Evolutionary conservation across 495 filamentous ascomycete genomes (phyloP).

Genomic region (Xylaria intraflava): DNA sequence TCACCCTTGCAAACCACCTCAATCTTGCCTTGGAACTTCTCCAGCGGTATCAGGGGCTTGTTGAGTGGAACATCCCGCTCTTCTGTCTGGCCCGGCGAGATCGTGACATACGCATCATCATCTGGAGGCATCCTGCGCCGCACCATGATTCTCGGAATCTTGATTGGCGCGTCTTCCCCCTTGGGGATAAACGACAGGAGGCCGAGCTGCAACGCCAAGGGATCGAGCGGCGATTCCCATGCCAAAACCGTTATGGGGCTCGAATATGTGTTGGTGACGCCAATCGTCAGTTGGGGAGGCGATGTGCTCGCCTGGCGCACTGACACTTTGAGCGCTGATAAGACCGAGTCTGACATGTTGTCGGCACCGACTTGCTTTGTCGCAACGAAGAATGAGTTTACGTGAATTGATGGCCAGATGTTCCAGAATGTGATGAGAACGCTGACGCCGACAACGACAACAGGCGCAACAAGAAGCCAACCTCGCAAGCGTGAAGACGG

Average conservation of each 20-base stretch:
- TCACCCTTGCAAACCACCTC: slow-evolving; percentile 23
- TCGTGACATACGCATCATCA: slow-evolving; percentile 36
- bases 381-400: not conserved
- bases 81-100: slow-evolving; percentile 26
- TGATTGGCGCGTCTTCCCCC: slow-evolving; percentile 24
- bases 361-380: not conserved
- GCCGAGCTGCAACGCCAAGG: slow-evolving; percentile 38
- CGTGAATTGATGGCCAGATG: not conserved
- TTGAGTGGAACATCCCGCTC: slow-evolving; percentile 22
- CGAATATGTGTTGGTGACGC: slow-evolving; percentile 37
- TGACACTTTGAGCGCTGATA: slow-evolving; percentile 23
- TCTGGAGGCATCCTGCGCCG: slow-evolving; percentile 40
- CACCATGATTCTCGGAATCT: slow-evolving; percentile 38
- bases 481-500: slow-evolving; percentile 2
- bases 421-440: not conserved
- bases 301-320: slow-evolving; percentile 20
- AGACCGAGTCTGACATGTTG: slow-evolving; percentile 14
- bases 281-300: slow-evolving; percentile 23
- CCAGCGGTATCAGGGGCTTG: slow-evolving; percentile 20
- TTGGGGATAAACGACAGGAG: slow-evolving; percentile 38
- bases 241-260: slow-evolving; percentile 41
- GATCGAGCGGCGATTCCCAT: slow-evolving; percentile 47
- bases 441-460: not conserved
- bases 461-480: slow-evolving; percentile 1
- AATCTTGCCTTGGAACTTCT: slow-evolving; percentile 17